phyloP scores from a whole-genome alignment of 306 rosid genomes.

The Acacia confusa region DNA sequence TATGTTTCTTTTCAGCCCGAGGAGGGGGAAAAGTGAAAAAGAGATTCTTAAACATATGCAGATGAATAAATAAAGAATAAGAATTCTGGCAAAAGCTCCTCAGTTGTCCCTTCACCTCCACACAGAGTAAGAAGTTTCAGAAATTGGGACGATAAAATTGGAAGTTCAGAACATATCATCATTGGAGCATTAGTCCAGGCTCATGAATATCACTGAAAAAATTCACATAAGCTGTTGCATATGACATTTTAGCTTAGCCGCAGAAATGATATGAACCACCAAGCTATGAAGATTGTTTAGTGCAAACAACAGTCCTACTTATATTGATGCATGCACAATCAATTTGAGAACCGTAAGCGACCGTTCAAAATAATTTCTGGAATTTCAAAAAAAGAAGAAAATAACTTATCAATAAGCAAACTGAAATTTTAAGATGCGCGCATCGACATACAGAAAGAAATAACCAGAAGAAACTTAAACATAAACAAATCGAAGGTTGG shows the following conservation, averaged over 20 bases:
- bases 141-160: neutral
- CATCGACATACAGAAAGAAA: neutral
- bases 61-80: neutral
- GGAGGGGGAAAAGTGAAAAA: neutral
- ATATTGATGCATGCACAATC: neutral
- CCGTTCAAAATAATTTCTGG: neutral
- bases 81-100: slow-evolving; percentile 38
- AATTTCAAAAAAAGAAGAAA: neutral
- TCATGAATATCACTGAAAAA: slow-evolving; percentile 6
- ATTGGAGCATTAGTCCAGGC: slow-evolving; percentile 40
- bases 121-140: slow-evolving; percentile 9
- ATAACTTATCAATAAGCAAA: neutral
- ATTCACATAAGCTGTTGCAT: neutral
- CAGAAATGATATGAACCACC: neutral
- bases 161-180: slow-evolving; percentile 33
- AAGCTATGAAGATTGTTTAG: neutral
- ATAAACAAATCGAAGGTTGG: no score
- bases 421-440: neutral
- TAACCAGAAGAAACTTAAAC: no score
- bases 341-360: neutral
- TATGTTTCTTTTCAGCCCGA: neutral
- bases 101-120: slow-evolving; percentile 41
- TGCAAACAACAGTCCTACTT: no score
- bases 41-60: neutral
- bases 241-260: neutral